Evolutionary conservation across 1,284 basidiomycete species (phyloP).

Genomic region (Cutaneotrichosporon sp.): DNA sequence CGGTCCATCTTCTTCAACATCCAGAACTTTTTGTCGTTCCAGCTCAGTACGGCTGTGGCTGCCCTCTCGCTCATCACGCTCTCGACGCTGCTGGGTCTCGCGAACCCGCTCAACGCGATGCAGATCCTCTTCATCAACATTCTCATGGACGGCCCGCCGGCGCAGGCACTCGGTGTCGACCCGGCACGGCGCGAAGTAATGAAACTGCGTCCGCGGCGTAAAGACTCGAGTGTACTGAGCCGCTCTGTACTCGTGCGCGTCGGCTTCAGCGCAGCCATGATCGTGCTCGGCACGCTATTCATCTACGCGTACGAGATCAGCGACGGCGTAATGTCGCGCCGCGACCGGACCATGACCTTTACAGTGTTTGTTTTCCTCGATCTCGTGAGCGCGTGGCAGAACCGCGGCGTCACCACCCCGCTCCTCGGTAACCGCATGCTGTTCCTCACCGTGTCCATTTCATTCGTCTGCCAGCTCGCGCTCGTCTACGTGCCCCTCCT

Average conservation of each 20-base stretch:
- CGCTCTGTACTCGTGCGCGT: conserved; percentile 69
- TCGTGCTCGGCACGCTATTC: conserved; percentile 81
- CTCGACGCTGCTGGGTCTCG: conserved; percentile 79
- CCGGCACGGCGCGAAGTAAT: conserved; percentile 88
- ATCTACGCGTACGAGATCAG: conserved; percentile 76
- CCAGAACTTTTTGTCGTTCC: conserved; percentile 95
- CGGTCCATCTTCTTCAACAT: conserved; percentile 99
- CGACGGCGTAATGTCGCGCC: conserved; percentile 70
- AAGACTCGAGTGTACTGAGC: conserved; percentile 82
- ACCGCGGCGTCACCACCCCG: conserved; percentile 77
- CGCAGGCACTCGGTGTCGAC: conserved; percentile 92
- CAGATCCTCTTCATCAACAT: conserved; percentile 99
- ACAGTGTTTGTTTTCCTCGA: conserved; percentile 96
- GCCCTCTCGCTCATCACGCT: conserved; percentile 91
- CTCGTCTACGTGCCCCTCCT: conserved; percentile 86
- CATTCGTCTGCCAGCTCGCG: conserved; percentile 73
- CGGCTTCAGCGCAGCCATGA: conserved; percentile 81
- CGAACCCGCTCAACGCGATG: conserved; percentile 95
- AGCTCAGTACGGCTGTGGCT: conserved; percentile 92
- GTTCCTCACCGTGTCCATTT: conserved; percentile 74
- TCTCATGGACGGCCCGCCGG: conserved; percentile 97
- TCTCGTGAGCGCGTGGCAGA: conserved; percentile 88
- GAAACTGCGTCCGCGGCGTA: conserved; percentile 78
- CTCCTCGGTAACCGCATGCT: conserved; percentile 82
- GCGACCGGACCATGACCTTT: conserved; percentile 97